Evolutionary conservation across 1,284 basidiomycete genomes (phyloP).

Genomic region (Ganoderma resinaceum): DNA sequence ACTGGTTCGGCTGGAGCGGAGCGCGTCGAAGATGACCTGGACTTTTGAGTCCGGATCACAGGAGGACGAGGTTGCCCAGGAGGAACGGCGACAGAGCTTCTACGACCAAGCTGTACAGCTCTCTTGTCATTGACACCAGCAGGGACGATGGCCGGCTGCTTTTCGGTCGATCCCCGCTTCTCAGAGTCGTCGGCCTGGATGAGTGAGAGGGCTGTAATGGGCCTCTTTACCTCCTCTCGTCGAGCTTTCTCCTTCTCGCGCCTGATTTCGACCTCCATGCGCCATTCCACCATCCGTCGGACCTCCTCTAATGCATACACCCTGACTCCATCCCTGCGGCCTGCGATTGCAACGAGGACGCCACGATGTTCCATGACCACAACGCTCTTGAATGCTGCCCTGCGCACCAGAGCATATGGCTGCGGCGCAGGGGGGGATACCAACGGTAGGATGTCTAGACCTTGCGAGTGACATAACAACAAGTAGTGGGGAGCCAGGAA

Average conservation of each 20-base stretch:
- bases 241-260: conserved; percentile 73
- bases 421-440: conserved; percentile 72
- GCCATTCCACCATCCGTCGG: conserved; percentile 83
- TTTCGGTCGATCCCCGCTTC: conserved; percentile 35
- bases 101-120: conserved; percentile 24
- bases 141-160: conserved; percentile 50
- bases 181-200: conserved; percentile 32
- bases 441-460: conserved; percentile 80
- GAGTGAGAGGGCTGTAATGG: conserved; percentile 26
- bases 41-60: conserved; percentile 27
- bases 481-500: conserved; percentile 82
- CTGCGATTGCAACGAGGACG: conserved; percentile 84
- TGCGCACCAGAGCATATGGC: conserved; percentile 79
- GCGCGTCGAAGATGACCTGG: conserved; percentile 32
- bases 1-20: conserved; percentile 44
- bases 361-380: conserved; percentile 89
- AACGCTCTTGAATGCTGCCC: conserved; percentile 83
- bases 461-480: conserved; percentile 83
- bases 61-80: conserved; percentile 31
- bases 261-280: conserved; percentile 79
- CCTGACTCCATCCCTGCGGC: conserved; percentile 80
- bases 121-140: conserved; percentile 30
- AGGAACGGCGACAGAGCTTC: conserved; percentile 35
- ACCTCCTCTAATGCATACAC: conserved; percentile 87
- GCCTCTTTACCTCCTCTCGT: conserved; percentile 69